Evolutionary conservation across 768 basidiomycete genomes (phyloP), one percentile per base, ranked within the genome.

Genomic region (Mycena vitilis): DNA sequence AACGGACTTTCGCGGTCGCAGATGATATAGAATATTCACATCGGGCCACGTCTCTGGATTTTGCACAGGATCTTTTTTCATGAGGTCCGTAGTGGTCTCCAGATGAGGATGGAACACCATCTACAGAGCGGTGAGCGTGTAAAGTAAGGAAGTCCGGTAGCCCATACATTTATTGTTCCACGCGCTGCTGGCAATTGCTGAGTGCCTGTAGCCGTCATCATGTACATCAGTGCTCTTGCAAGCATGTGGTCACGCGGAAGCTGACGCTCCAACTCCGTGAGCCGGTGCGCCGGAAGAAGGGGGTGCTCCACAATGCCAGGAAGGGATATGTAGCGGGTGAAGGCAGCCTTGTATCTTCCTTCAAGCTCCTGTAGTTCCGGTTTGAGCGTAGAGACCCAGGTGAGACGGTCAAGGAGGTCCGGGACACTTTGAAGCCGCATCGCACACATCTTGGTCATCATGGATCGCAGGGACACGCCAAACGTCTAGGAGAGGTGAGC

Each of bases 1-100:
- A 61, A 37, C 16, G 10, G 10, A 40, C 9, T 48, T 37, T 11
- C 11, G 3, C 9, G 22, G 10, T 12, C 2, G 11, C 4, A 38
- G 5, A 13, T 2, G 5, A 30, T 30, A 30, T 30, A 20, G 11
- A 40, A 11, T 16, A 20, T 49, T 16, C 22, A 63, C 61, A 30
- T 44, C 23, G 2, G 42, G 51, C 61, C 61, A 63, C 20, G n/a
- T 6, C 4, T 25, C 25, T 11, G 40, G 40, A 37, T 63, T 63
- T 18, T 54, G 60, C 6, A 10, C n/a, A 4, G 61, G 51, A 20
- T 54, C 51, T 5, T 5, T 18, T 16, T 4, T 34, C 2, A 12
- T 22, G 8, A 49, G n/a, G 16, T 61, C 60, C 8, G 25, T 23
- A 22, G 36, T 15, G 18, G 23, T 23, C 8, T 23, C 49, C 10